phyloP scores from a whole-genome alignment of 805 yeast species.

The Saturnispora silvae region DNA sequence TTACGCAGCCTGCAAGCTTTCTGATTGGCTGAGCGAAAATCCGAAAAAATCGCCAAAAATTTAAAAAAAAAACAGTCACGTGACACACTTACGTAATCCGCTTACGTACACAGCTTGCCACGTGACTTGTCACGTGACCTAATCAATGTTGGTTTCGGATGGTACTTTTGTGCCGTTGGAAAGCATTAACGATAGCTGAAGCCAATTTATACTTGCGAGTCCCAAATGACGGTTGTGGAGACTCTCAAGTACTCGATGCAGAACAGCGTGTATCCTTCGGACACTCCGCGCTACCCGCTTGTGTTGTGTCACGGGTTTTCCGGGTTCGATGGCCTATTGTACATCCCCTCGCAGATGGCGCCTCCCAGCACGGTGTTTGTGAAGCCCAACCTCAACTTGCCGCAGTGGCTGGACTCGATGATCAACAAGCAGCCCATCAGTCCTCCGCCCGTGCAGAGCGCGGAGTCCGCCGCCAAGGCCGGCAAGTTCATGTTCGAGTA shows the following conservation, averaged over 20 bases:
- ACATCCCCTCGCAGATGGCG: constrained; percentile 6
- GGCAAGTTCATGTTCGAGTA: constrained; percentile 47
- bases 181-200: too few species aligned
- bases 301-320: constrained; percentile 16
- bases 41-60: too few species aligned
- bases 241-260: constrained; percentile 1
- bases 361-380: not conserved
- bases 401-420: not conserved
- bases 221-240: too few species aligned
- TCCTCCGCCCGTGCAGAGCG: not conserved
- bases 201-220: too few species aligned
- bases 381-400: not conserved
- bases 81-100: not conserved
- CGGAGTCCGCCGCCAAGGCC: not conserved
- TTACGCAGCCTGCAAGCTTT: constrained; percentile 8
- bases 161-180: too few species aligned
- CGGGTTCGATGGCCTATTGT: constrained; percentile 14
- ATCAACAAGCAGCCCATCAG: not conserved
- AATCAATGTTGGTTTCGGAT: too few species aligned
- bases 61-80: too few species aligned
- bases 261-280: not conserved
- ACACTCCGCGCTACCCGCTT: constrained; percentile 18
- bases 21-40: constrained; percentile 7
- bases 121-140: too few species aligned
- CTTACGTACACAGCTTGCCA: too few species aligned